Base-by-base conservation (phyloP, 176 grass and related monocot species). In the Cenchrus fungigraminus region DNA sequence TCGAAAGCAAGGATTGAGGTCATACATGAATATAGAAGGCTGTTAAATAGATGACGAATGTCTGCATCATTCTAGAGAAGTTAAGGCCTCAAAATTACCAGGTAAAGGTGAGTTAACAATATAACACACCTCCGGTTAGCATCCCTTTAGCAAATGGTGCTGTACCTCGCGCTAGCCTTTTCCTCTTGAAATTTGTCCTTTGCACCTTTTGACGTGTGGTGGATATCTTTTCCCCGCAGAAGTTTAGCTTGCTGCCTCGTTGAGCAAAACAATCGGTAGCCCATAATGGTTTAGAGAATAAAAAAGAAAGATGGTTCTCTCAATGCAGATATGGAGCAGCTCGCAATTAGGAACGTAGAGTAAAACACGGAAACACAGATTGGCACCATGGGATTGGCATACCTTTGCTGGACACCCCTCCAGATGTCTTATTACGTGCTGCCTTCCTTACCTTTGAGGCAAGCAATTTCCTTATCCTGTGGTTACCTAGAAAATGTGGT, bases 401-500 rank as follows among this genome's bases (percentile, higher is more conserved):
- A 94, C 92, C 92, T 86, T 83, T 84, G 52, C 78, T 81, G 44
- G 85, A 80, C 84, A 85, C 60, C 60, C 89, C 64, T 77, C 78
- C 81, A 29, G 86, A 76, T 40, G 79, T 85, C 63, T 79, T 87
- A 67, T 79, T 87, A 67, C 71, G 90, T 91, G 83, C 74, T 51
- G 74, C 68, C 83, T 92, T 97, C 83, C 86, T 83, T 50, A 91
- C 89, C 75, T 79, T 97, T 34, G 88, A 86, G 83, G 85, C 81
- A 77, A 90, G 86, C 70, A 92, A 62, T 53, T 86, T 97, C 81
- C 82, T 97, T 78, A 88, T 85, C 74, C 92, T 97, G 84, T 65
- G 76, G 61, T 92, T 86, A 77, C 86, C 85, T 68, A 77, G 54
- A 83, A 74, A 58, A 71, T 79, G 83, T 69, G 82, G 51, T 47